Conservation (phyloP, 129 eudicot species). For the Artemisia tridentata region DNA sequence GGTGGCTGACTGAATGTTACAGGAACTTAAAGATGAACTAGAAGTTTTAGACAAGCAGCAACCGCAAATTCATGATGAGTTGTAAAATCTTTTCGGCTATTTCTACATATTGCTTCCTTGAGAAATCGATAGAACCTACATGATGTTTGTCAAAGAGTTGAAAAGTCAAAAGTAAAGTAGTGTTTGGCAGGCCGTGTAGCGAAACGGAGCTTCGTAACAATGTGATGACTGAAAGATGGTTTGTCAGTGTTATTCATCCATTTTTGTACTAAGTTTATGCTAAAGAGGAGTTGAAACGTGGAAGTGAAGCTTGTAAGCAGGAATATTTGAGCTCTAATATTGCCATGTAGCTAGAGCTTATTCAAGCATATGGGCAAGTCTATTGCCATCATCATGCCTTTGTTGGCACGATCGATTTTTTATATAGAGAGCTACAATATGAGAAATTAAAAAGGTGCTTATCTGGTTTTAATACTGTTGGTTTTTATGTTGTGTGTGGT, state of each 20-base stretch:
- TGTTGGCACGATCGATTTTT: background rate
- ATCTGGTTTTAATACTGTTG: background rate
- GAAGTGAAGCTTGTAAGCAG: constrained; percentile 19
- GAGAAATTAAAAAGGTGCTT: background rate
- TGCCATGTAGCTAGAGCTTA: too few relatives aligned
- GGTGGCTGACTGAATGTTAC: constrained; percentile 15
- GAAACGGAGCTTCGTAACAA: background rate
- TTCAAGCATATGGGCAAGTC: background rate
- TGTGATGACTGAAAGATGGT: constrained; percentile 11
- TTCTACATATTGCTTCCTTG: constrained; percentile 9
- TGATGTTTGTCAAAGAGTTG: background rate
- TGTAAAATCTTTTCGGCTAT: constrained; percentile 30
- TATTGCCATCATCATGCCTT: constrained; percentile 3
- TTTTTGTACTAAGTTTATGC: constrained; percentile 14
- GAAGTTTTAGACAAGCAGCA: constrained; percentile 51
- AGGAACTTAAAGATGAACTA: constrained; percentile 85
- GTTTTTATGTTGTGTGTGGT: too few relatives aligned
- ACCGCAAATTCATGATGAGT: constrained; percentile 69
- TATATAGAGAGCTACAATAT: background rate
- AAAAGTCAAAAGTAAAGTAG: background rate
- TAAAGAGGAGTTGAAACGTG: constrained; percentile 16
- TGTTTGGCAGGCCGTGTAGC: constrained; percentile 9
- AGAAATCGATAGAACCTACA: background rate
- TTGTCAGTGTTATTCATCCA: constrained; percentile 4
- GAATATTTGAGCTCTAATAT: background rate